Evolutionary conservation across 202 grass and related monocot genomes (phyloP).

Genomic region (Thinopyrum obtusiflorum): DNA sequence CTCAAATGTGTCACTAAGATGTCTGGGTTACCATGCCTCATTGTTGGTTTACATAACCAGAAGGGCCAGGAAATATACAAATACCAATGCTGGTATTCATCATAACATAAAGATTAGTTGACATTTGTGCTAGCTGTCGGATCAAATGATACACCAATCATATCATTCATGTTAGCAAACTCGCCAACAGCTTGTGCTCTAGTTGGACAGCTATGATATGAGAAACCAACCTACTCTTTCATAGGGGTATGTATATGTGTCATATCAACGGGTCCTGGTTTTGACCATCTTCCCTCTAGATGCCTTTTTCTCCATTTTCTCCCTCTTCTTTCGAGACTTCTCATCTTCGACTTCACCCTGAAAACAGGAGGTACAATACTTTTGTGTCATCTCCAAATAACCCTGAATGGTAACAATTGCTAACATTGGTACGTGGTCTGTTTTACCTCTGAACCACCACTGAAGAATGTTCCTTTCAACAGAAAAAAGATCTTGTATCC

Average conservation of each 20-base stretch:
- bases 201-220: conserved; percentile 10
- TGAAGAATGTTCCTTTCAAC: conserved; percentile 70
- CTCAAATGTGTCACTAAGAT: not conserved
- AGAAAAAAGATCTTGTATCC: conserved; percentile 78
- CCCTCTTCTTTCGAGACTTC: conserved; percentile 87
- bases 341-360: conserved; percentile 87
- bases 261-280: conserved; percentile 66
- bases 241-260: not conserved
- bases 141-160: conserved; percentile 11
- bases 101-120: conserved; percentile 26
- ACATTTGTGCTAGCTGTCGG: conserved; percentile 15
- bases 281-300: conserved; percentile 86
- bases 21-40: conserved; percentile 4
- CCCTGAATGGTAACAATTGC: conserved; percentile 6
- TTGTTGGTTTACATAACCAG: not conserved
- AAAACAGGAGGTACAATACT: conserved; percentile 24
- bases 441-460: conserved; percentile 68
- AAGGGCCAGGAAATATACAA: not conserved
- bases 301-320: conserved; percentile 97
- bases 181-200: conserved; percentile 21
- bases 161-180: not conserved
- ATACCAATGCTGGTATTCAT: not conserved
- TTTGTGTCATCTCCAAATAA: not conserved
- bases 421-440: not conserved
- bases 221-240: conserved; percentile 38